Base-by-base conservation (phyloP, 164 flowering plant genomes). In the Euptelea pleiosperma region DNA sequence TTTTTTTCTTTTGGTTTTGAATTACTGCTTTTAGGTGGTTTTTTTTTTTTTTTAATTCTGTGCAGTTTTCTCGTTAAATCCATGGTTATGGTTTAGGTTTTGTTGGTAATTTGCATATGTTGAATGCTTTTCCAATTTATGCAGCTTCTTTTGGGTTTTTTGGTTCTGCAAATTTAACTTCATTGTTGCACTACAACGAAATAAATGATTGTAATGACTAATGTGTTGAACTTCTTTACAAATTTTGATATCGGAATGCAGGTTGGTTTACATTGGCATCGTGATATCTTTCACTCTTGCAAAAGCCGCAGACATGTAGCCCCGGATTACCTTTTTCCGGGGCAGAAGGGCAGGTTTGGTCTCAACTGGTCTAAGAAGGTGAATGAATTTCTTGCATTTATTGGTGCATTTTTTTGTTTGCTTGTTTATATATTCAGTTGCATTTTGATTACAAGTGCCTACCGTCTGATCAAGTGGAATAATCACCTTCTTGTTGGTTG, bases 271-370 rank as follows among this genome's bases (percentile, higher is more conserved):
- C 26, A 6, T 5, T 29, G 18, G 1, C 48, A 44, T 44, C 24
- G n/a, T 44, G 10, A 44, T 19, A 3, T 18, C 11, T 44, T 44
- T 11, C 6, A 21, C 21, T 36, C 18, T 21, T 36, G 42, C 43
- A 37, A 37, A 15, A 53, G 57, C 22, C 11, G 41, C 14, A 54
- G 57, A 54, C 31, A 54, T 54, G 44, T 36, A 54, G 44, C 44
- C 18, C 18, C 3, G 30, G n/a, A 19, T 19, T 6, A 18, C 18
- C 6, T 19, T 16, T 44, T 22, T 19, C 6, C 25, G 6, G n/a
- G n/a, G n/a, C n/a, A 2, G 44, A 41, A 41, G 21, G 44, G 21
- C 21, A 41, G 4, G 3, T 3, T 42, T 6, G 45, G n/a, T n/a
- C n/a, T n/a, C n/a, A n/a, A n/a, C n/a, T n/a, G n/a, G n/a, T n/a